Base-by-base conservation (phyloP, 139 green algal species). In the Tetradesmus lagerheimii region DNA sequence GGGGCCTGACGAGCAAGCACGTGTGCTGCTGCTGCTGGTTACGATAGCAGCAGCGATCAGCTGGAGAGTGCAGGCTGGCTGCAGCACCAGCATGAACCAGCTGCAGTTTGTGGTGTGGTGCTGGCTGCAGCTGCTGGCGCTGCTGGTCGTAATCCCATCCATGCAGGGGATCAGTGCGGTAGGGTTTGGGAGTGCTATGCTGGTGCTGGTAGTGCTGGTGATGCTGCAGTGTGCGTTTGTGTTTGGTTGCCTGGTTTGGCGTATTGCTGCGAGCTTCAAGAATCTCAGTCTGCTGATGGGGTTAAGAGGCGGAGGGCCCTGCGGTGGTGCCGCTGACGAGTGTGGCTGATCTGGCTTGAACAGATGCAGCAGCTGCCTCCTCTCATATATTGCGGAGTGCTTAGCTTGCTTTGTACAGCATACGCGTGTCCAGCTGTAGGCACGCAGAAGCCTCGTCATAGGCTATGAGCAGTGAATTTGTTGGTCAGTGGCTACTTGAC, bases 11-110 rank as follows among this genome's bases (percentile, higher is more conserved):
- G 38, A 77, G 62, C 83, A 66, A 29, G 38, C 38, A 4, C 25
- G 53, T 20, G 29, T 80, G 27, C 23, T 88, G 83, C 83, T 88
- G 83, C 83, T 88, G 64, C 83, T 88, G 34, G 82, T 87, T 34
- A 43, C 79, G 8, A 18, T 38, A 9, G 53, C 53, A 25, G 82
- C 82, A 53, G 82, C 53, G 16, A 29, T 87, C 34, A 53, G 31
- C 6, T 87, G 82, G 82, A 34, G 35, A 8, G 82, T 87, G 82
- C 82, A 78, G 53, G 53, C 82, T 53, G 82, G 82, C 20, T 87
- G 82, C 82, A 78, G 35, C 27, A 87, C 82, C 31, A 87, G 53
- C 53, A 87, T 87, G 82, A 57, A 78, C 35, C 82, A 45, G 6
- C 64, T 87, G 82, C 45, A 41, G 35, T 87, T 57, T 37, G 23